Evolutionary conservation across 2,329 filamentous ascomycete species (phyloP).

Genomic region (Curvularia sp.): DNA sequence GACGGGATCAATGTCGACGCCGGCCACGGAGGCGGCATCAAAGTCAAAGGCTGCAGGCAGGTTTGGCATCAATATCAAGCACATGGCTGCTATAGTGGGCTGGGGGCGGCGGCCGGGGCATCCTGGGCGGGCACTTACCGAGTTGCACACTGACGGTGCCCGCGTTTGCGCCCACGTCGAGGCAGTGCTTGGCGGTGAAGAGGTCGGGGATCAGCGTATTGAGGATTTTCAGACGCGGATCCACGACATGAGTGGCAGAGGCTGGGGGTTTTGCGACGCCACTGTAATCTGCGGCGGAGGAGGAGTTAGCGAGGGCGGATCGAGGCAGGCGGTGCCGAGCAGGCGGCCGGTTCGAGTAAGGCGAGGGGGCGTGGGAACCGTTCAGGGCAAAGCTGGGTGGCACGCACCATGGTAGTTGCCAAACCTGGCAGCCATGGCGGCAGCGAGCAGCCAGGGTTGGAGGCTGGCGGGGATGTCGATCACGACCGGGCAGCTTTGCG

Average conservation of each 20-base stretch:
- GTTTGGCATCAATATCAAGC: constrained; percentile 37
- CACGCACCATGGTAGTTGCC: constrained; percentile 44
- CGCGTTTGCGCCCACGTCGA: constrained; percentile 52
- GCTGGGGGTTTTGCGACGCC: constrained; percentile 46
- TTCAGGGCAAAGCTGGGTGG: constrained; percentile 14
- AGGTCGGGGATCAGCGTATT: constrained; percentile 42
- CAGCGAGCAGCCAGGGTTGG: constrained; percentile 10
- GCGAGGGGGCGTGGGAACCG: constrained; percentile 16
- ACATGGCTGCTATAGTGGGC: constrained; percentile 39
- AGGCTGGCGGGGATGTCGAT: constrained; percentile 32
- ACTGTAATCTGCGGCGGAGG: constrained; percentile 45
- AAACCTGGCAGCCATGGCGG: constrained; percentile 40
- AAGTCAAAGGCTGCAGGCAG: constrained; percentile 47
- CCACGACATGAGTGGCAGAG: constrained; percentile 47
- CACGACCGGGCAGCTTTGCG: constrained; percentile 23
- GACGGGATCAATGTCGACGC: constrained; percentile 50
- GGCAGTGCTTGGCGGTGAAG: constrained; percentile 45
- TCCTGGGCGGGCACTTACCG: constrained; percentile 40
- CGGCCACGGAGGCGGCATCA: constrained; percentile 46
- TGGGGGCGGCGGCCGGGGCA: constrained; percentile 33
- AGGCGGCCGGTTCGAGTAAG: constrained; percentile 19
- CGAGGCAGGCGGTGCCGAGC: constrained; percentile 29
- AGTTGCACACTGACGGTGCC: constrained; percentile 49
- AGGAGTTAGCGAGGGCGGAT: constrained; percentile 21
- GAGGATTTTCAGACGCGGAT: constrained; percentile 47